A percentile compares a stretch with the other conserved stretches of the same genome.
Conservation (phyloP, 805 yeast genomes). For the Kodamaea restingae region DNA sequence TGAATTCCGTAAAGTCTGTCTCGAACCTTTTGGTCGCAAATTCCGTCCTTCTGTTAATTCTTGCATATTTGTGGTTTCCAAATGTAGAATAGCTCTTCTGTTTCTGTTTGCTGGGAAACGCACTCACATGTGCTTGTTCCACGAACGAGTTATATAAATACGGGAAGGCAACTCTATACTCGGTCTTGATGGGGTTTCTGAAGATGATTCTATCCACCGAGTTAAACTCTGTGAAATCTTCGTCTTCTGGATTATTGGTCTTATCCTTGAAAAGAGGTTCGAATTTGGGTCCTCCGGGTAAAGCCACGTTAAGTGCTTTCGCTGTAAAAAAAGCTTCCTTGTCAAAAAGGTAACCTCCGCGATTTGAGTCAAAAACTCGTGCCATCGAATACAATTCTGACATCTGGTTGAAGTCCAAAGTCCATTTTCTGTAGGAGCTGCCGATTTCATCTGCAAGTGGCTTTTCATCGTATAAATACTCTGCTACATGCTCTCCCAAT, state of each 20-base stretch:
- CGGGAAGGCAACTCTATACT: slow-evolving; percentile 84
- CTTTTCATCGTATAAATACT: slow-evolving; percentile 78
- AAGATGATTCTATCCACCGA: slow-evolving; percentile 83
- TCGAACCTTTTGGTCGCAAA: too few relatives aligned
- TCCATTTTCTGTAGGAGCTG: slow-evolving; percentile 73
- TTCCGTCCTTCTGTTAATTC: too few relatives aligned
- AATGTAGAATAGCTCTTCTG: not conserved
- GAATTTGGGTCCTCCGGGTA: slow-evolving; percentile 96
- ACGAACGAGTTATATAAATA: slow-evolving; percentile 77
- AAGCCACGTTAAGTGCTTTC: slow-evolving; percentile 77
- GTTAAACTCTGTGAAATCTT: slow-evolving; percentile 87
- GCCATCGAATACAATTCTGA: slow-evolving; percentile 63
- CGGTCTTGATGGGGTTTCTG: slow-evolving; percentile 72
- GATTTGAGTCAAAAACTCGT: slow-evolving; percentile 61
- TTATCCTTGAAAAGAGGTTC: slow-evolving; percentile 74
- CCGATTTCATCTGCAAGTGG: slow-evolving; percentile 78
- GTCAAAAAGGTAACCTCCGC: slow-evolving; percentile 58
- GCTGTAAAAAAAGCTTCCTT: slow-evolving; percentile 82
- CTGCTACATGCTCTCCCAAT: slow-evolving; percentile 56
- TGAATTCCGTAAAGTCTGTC: too few relatives aligned
- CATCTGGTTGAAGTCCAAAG: slow-evolving; percentile 56
- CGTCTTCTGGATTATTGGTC: slow-evolving; percentile 53
- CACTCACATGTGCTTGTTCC: slow-evolving; percentile 44
- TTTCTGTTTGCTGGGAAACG: not conserved
- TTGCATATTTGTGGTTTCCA: slow-evolving; percentile 6